Percentiles rank a stretch among this genome's conserved stretches.
These are phyloP conservation scores for Curvularia eragrostidis DNA, from an alignment of 2,329 filamentous ascomycete species.

Conservation along the genomic window DNA sequence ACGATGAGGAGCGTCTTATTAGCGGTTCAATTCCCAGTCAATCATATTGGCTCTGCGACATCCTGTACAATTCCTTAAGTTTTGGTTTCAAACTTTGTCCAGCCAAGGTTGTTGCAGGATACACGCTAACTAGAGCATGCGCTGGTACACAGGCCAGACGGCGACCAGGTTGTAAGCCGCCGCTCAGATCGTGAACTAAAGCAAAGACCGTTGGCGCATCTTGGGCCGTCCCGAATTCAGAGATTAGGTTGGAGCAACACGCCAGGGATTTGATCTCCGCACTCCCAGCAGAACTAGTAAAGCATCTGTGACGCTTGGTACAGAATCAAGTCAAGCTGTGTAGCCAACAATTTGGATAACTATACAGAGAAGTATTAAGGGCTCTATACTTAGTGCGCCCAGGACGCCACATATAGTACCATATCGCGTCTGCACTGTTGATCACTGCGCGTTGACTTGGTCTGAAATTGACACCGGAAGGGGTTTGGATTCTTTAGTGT, in stretches of 20 bases:
- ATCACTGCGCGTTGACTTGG: neutral
- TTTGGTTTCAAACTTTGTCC: neutral
- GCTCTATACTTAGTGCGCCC: neutral
- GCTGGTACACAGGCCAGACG: neutral
- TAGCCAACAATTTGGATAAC: no score
- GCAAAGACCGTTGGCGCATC: no score
- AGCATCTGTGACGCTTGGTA: no score
- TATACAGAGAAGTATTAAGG: neutral
- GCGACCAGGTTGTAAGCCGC: neutral
- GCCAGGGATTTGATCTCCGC: no score
- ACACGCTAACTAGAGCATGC: neutral
- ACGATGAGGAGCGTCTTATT: neutral
- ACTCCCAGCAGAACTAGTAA: no score
- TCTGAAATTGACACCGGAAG: neutral
- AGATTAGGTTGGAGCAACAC: no score
- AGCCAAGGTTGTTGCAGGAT: no score
- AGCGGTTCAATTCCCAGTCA: neutral
- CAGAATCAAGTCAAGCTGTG: neutral
- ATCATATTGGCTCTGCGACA: neutral
- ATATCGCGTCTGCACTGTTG: neutral
- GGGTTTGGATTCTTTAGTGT: neutral
- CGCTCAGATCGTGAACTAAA: no score
- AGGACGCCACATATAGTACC: neutral
- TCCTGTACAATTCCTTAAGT: neutral
- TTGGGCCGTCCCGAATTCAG: no score